These are phyloP conservation scores for Metarhizium album DNA, from an alignment of 2,329 filamentous ascomycete species.

Conservation along the genomic window DNA sequence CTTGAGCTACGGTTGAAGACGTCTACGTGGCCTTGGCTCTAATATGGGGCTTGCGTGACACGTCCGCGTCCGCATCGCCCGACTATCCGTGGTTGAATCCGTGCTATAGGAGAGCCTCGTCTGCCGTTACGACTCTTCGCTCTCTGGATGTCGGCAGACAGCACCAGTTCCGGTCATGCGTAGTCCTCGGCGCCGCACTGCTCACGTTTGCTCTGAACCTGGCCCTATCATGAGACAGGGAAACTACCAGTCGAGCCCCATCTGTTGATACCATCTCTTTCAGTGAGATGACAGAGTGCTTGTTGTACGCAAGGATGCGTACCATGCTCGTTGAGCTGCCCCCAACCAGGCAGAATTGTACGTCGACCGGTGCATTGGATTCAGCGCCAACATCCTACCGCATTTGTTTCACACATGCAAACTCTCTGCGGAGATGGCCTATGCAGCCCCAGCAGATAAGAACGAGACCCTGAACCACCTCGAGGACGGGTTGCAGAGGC, in stretches of 20 bases:
- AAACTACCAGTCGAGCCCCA: background rate
- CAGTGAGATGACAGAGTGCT: conserved; percentile 14
- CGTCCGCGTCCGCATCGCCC: too few species aligned
- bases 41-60: conserved; percentile 1
- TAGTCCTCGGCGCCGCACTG: conserved; percentile 11
- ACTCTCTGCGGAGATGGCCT: conserved; percentile 12
- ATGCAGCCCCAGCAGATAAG: background rate
- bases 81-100: conserved; percentile 1
- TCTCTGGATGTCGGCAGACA: conserved; percentile 6
- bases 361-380: conserved; percentile 17
- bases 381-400: conserved; percentile 15
- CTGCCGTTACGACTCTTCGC: conserved; percentile 10
- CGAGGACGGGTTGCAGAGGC: conserved; percentile 3
- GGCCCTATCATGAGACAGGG: conserved; percentile 8
- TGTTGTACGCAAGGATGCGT: conserved; percentile 13
- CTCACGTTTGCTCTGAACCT: conserved; percentile 11
- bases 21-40: conserved; percentile 12
- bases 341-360: conserved; percentile 2
- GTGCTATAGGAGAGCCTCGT: conserved; percentile 11
- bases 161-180: conserved; percentile 9
- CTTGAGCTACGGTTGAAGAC: conserved; percentile 6
- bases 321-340: conserved; percentile 11
- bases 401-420: conserved; percentile 15
- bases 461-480: background rate
- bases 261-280: conserved; percentile 10